phyloP scores from a whole-genome alignment of 768 basidiomycete genomes.

The Albatrellus ellisii region DNA sequence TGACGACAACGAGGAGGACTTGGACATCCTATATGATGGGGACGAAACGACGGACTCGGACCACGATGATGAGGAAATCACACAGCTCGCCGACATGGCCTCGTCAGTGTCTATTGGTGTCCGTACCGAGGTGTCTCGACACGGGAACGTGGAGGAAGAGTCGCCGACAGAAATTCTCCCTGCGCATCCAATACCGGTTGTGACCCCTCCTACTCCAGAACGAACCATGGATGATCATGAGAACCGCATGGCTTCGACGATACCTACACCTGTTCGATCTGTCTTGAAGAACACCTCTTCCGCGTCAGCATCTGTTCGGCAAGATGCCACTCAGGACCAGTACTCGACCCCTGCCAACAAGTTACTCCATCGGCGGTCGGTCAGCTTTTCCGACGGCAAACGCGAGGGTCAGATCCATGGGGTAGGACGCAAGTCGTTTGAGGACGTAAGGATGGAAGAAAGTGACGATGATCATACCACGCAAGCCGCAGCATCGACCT shows the following conservation, averaged over 20 bases:
- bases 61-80: conserved; percentile 14
- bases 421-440: conserved; percentile 28
- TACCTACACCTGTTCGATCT: conserved; percentile 25
- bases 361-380: conserved; percentile 56
- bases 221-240: too few relatives aligned
- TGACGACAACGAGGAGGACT: conserved; percentile 36
- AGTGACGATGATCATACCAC: conserved; percentile 20
- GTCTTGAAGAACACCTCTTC: conserved; percentile 30
- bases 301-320: conserved; percentile 47
- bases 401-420: conserved; percentile 80
- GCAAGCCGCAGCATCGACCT: conserved; percentile 14
- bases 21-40: conserved; percentile 22
- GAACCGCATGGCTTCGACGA: conserved; percentile 11
- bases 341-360: conserved; percentile 42
- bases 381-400: conserved; percentile 95
- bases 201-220: conserved; percentile 4
- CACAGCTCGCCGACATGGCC: conserved; percentile 16
- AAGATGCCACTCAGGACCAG: conserved; percentile 33
- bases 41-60: conserved; percentile 29
- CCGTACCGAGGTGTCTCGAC: not conserved
- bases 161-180: conserved; percentile 3
- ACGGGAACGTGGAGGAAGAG: not conserved
- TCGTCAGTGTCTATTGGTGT: conserved; percentile 5
- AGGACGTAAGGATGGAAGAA: too few relatives aligned
- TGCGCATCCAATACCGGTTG: too few relatives aligned